These are phyloP conservation scores for Scutellaria baicalensis DNA, from an alignment of 257 asterid species.

Conservation along the genomic window DNA sequence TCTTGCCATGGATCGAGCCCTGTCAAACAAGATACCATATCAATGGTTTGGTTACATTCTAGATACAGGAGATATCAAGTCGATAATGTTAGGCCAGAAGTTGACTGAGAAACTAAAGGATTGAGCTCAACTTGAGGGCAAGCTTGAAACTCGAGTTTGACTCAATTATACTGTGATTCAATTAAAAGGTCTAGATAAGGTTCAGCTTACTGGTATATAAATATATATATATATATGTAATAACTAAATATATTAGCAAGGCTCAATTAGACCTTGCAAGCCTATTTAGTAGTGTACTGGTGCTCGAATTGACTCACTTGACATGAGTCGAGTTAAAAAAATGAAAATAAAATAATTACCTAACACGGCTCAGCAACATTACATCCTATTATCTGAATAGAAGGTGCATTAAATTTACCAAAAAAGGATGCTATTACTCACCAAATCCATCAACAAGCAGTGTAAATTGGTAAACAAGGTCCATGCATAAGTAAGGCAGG, in stretches of 20 bases:
- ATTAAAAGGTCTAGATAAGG: background rate
- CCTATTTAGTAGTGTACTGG: no score
- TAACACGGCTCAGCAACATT: no score
- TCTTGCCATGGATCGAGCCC: slow-evolving; percentile 56
- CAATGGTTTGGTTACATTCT: background rate
- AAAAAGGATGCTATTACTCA: slow-evolving; percentile 28
- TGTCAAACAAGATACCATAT: slow-evolving; percentile 16
- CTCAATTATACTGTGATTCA: background rate
- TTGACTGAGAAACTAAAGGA: background rate
- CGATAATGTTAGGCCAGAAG: background rate
- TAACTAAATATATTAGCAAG: no score
- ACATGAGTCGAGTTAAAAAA: no score
- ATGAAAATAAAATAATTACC: no score
- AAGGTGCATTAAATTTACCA: no score
- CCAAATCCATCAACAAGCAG: slow-evolving; percentile 96
- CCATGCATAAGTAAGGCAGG: slow-evolving; percentile 94
- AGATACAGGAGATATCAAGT: background rate
- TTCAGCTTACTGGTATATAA: background rate
- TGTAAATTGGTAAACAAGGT: slow-evolving; percentile 77
- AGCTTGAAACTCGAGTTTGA: background rate
- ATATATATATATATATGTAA: no score
- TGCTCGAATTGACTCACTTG: no score
- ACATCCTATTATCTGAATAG: no score
- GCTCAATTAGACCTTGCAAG: no score
- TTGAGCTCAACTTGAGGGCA: background rate